Percentiles rank a stretch among this genome's conserved stretches.
Conservation (phyloP, 1,139 yeast species). For the Geotrichum candidum region DNA sequence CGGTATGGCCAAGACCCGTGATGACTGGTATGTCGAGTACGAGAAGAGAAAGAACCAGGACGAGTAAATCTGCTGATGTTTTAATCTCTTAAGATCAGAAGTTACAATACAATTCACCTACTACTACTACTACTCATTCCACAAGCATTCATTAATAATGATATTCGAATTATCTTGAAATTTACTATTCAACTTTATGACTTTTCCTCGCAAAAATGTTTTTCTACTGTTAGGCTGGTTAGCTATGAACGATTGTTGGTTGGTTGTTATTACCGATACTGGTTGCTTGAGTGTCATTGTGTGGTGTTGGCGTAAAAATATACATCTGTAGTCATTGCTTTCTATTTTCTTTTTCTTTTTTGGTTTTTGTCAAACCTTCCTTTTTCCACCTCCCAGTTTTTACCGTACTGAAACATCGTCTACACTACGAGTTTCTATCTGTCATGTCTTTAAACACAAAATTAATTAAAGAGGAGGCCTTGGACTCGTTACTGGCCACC, state of each 20-base stretch:
- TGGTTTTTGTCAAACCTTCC: background rate
- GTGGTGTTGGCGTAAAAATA: background rate
- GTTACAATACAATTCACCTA: background rate
- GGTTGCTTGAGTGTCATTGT: background rate
- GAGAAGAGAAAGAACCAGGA: slow-evolving; percentile 68
- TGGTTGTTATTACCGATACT: background rate
- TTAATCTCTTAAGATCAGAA: background rate
- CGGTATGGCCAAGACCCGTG: slow-evolving; percentile 67
- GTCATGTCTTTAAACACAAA: slow-evolving; percentile 22
- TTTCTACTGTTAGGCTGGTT: background rate
- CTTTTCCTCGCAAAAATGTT: background rate
- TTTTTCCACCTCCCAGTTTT: background rate
- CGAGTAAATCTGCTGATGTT: slow-evolving; percentile 29
- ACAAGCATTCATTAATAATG: background rate
- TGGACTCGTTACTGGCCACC: slow-evolving; percentile 28
- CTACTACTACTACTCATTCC: background rate
- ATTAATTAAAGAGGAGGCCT: slow-evolving; percentile 29
- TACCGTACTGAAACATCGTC: background rate
- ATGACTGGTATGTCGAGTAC: slow-evolving; percentile 74
- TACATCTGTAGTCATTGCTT: background rate
- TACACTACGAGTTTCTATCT: background rate
- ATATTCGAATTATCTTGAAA: background rate
- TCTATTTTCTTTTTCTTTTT: background rate
- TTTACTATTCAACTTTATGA: background rate
- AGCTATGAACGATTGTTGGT: background rate